These are phyloP conservation scores for Raddia guianensis DNA, from an alignment of 176 grass and related monocot species.

Conservation along the genomic window DNA sequence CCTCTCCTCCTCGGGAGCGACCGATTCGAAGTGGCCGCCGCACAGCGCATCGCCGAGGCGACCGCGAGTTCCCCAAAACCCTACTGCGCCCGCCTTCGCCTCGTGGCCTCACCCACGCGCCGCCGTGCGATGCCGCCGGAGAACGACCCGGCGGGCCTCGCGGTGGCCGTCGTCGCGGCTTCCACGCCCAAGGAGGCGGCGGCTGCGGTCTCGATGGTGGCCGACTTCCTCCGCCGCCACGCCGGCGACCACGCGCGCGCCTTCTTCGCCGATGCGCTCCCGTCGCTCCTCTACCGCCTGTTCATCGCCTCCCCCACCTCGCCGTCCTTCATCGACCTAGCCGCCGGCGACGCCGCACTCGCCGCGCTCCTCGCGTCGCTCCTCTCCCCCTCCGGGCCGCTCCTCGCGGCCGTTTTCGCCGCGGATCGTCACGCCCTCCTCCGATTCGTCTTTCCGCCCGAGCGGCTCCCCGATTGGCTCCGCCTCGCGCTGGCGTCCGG, in stretches of 20 bases:
- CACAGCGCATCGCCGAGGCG: not conserved
- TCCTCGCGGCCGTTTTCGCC: constrained; percentile 60
- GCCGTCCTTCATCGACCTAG: constrained; percentile 72
- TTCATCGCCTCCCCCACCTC: constrained; percentile 45
- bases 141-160: constrained; percentile 44
- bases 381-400: constrained; percentile 61
- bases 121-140: constrained; percentile 49
- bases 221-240: constrained; percentile 66
- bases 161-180: constrained; percentile 47
- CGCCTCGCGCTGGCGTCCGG: constrained; percentile 44
- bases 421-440: constrained; percentile 67
- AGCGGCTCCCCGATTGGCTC: constrained; percentile 87
- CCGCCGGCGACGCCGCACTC: constrained; percentile 39
- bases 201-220: constrained; percentile 35
- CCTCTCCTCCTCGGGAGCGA: not conserved
- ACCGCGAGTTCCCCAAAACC: constrained; percentile 31
- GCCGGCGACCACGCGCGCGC: constrained; percentile 60
- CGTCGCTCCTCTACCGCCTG: constrained; percentile 64
- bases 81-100: not conserved
- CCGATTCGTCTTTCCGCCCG: constrained; percentile 74
- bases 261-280: constrained; percentile 78
- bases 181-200: constrained; percentile 43
- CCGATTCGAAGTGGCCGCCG: not conserved
- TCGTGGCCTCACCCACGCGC: not conserved
- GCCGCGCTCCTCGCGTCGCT: constrained; percentile 51